Conservation (phyloP, 1,139 yeast species). For the Magnusiomyces suaveolens region DNA sequence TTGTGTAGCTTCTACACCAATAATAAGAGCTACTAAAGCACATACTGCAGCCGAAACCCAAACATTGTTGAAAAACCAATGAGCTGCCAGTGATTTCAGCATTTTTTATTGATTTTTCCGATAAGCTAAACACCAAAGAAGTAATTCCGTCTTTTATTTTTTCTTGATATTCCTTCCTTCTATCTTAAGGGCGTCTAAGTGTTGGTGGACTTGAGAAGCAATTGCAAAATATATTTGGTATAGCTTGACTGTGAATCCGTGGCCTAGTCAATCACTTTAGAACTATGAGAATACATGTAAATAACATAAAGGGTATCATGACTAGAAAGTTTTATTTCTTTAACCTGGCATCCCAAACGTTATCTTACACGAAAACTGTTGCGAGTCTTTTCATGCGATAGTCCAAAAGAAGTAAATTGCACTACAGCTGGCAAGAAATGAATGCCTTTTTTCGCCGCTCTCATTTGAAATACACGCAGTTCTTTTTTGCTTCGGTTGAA, state of each 20-base stretch:
- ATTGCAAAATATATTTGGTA: too few species aligned
- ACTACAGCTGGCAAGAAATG: too few species aligned
- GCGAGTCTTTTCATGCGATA: too few species aligned
- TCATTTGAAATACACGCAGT: too few species aligned
- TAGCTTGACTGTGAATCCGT: background rate
- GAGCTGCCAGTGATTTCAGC: background rate
- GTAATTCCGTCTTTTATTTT: background rate
- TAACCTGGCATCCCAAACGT: too few species aligned
- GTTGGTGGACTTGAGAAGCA: background rate
- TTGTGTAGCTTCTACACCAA: constrained; percentile 63
- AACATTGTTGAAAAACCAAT: constrained; percentile 33
- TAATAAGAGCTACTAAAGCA: constrained; percentile 40
- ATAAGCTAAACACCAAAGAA: background rate
- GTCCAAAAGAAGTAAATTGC: too few species aligned
- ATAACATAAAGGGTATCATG: too few species aligned
- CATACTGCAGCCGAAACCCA: constrained; percentile 41
- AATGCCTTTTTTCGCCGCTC: too few species aligned
- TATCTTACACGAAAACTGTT: too few species aligned
- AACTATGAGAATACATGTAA: background rate
- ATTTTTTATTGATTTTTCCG: background rate
- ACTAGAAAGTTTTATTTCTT: too few species aligned
- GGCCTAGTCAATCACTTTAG: background rate
- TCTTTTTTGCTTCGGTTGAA: too few species aligned
- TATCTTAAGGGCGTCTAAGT: background rate
- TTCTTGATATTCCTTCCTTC: too few species aligned